Evolutionary conservation across 768 basidiomycete genomes (phyloP).

Genomic region (Royoungia palumana): DNA sequence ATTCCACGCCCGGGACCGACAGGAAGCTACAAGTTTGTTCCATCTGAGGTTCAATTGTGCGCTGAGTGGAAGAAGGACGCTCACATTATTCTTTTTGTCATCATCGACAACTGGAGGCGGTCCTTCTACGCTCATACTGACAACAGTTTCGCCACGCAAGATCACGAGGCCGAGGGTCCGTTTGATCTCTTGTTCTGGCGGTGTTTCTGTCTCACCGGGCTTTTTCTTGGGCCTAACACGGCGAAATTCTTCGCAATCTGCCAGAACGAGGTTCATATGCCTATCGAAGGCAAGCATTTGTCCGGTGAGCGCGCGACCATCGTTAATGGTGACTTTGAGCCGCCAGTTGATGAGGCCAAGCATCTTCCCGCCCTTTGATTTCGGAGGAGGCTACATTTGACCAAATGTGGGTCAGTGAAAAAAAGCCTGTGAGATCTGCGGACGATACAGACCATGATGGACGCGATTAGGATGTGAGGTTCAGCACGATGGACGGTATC

Average conservation of each 20-base stretch:
- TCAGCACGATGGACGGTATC: constrained; percentile 17
- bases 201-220: constrained; percentile 66
- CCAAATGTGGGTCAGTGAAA: constrained; percentile 9
- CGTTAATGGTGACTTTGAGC: constrained; percentile 95
- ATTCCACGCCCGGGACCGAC: constrained; percentile 91
- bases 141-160: constrained; percentile 92
- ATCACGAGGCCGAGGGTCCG: constrained; percentile 95
- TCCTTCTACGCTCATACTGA: constrained; percentile 92
- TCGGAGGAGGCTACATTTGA: constrained; percentile 76
- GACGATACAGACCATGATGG: constrained; percentile 53
- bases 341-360: constrained; percentile 96
- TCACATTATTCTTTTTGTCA: constrained; percentile 78
- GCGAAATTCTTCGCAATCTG: constrained; percentile 98
- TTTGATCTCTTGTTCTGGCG: constrained; percentile 90
- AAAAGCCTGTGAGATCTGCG: constrained; percentile 7
- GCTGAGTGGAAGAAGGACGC: constrained; percentile 25
- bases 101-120: constrained; percentile 90
- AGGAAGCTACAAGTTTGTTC: constrained; percentile 53
- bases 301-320: constrained; percentile 91
- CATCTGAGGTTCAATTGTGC: constrained; percentile 15
- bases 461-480: constrained; percentile 34
- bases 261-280: constrained; percentile 98
- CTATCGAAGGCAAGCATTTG: constrained; percentile 99
- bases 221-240: constrained; percentile 92
- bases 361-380: constrained; percentile 99